phyloP scores from a whole-genome alignment of 768 basidiomycete species.

The Chlorophyllum brunneum region DNA sequence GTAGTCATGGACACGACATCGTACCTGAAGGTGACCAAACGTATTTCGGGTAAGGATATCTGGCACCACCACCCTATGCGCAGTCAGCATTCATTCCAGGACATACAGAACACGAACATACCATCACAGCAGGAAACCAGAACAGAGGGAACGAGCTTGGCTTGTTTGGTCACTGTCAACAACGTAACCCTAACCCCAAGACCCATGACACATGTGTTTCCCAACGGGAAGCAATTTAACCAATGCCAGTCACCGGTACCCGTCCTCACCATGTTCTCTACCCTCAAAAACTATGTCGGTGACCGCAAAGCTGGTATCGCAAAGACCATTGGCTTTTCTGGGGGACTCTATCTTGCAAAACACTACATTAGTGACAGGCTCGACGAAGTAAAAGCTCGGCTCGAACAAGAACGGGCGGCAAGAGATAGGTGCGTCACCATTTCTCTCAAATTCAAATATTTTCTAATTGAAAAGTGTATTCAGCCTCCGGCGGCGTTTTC shows the following conservation, averaged over 20 bases:
- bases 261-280: constrained; percentile 7
- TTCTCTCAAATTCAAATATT: not conserved
- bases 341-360: constrained; percentile 60
- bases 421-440: constrained; percentile 58
- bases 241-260: constrained; percentile 3
- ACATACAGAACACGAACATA: not conserved
- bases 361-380: constrained; percentile 58
- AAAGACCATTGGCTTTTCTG: constrained; percentile 48
- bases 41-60: constrained; percentile 92
- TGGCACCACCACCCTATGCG: constrained; percentile 69
- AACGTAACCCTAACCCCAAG: constrained; percentile 6
- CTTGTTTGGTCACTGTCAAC: not conserved
- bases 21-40: constrained; percentile 92
- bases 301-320: constrained; percentile 43
- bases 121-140: constrained; percentile 17
- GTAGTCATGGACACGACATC: constrained; percentile 7
- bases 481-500: constrained; percentile 71
- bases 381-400: constrained; percentile 60
- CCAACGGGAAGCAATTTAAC: not conserved
- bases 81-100: not conserved
- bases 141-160: not conserved
- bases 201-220: not conserved
- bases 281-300: constrained; percentile 35
- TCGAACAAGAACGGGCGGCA: constrained; percentile 58
- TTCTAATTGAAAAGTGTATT: not conserved